These are phyloP conservation scores for Batkoa obscura DNA, from an alignment of 371 early-diverging fungal species.

Conservation along the genomic window DNA sequence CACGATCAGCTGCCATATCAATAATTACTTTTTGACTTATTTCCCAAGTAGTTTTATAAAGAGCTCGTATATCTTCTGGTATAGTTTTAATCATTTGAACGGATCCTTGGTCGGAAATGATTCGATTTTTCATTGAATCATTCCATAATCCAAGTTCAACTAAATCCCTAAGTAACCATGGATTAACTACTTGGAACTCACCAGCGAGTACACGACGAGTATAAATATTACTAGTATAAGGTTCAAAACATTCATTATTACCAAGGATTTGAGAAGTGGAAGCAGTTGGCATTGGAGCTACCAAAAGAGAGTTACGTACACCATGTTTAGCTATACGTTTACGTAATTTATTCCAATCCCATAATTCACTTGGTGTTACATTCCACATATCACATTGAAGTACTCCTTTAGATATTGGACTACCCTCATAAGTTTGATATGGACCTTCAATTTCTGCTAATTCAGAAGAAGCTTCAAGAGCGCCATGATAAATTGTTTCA, in stretches of 20 bases:
- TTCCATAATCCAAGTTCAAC: conserved; percentile 90
- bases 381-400: conserved; percentile 96
- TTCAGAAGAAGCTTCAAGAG: conserved; percentile 90
- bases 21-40: conserved; percentile 77
- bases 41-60: conserved; percentile 99
- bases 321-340: conserved; percentile 74
- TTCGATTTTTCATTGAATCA: conserved; percentile 88
- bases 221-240: conserved; percentile 97
- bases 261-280: conserved; percentile 98
- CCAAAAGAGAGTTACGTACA: conserved; percentile 93
- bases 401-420: conserved; percentile 81
- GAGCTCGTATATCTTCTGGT: conserved; percentile 79
- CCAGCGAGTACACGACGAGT: conserved; percentile 97
- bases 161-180: conserved; percentile 86
- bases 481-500: conserved; percentile 96
- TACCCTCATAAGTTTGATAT: conserved; percentile 83
- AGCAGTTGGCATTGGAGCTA: conserved; percentile 99
- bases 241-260: conserved; percentile 98
- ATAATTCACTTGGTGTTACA: conserved; percentile 53
- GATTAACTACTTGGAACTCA: conserved; percentile 99
- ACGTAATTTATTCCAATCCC: conserved; percentile 87
- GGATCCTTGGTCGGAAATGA: conserved; percentile 93
- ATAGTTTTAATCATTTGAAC: conserved; percentile 66
- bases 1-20: conserved; percentile 86
- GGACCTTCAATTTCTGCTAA: conserved; percentile 68